Evolutionary conservation across 2,329 filamentous ascomycete genomes (phyloP).

Genomic region (Ophiostoma ips): DNA sequence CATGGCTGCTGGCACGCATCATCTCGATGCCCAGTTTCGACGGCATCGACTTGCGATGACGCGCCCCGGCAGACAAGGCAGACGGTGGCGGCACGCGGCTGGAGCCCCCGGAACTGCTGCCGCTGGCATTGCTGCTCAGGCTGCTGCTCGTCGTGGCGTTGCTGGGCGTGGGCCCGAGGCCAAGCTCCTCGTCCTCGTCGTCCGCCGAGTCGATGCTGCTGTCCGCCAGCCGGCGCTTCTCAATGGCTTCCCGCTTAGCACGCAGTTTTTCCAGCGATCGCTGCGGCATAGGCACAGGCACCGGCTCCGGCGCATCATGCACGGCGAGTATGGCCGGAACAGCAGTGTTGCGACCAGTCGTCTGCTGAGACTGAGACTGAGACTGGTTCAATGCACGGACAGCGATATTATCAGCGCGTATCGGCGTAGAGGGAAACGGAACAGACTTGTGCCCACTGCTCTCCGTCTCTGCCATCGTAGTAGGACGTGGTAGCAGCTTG

Average conservation of each 20-base stretch:
- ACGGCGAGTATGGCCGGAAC: conserved; percentile 47
- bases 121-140: conserved; percentile 18
- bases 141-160: conserved; percentile 21
- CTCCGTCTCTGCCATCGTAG: background rate
- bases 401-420: background rate
- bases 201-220: conserved; percentile 74
- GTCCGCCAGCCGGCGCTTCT: conserved; percentile 53
- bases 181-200: conserved; percentile 87
- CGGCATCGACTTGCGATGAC: conserved; percentile 43
- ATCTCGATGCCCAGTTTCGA: conserved; percentile 93
- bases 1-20: conserved; percentile 93
- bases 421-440: background rate
- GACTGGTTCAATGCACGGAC: too few relatives aligned
- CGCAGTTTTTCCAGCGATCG: conserved; percentile 61
- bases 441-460: background rate
- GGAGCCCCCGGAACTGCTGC: conserved; percentile 15
- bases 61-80: conserved; percentile 12
- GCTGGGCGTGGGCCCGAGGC: conserved; percentile 23
- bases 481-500: background rate
- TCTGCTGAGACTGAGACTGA: background rate
- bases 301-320: conserved; percentile 28
- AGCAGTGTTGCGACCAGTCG: background rate
- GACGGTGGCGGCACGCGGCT: conserved; percentile 11
- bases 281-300: conserved; percentile 34
- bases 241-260: conserved; percentile 59